phyloP scores from a whole-genome alignment of 805 yeast species.

The Saccharomycopsis schoenii region DNA sequence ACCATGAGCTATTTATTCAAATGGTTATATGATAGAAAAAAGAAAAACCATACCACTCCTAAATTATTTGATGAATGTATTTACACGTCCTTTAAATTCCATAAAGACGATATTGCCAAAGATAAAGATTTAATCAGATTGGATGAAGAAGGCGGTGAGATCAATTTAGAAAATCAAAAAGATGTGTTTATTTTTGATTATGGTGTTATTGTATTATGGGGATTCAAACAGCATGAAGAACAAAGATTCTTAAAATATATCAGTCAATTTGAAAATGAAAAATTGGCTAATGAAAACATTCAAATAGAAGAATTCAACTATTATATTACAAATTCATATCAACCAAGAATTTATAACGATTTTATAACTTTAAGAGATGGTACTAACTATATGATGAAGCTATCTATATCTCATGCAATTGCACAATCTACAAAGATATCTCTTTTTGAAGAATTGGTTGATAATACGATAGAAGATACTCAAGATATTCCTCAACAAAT shows the following conservation, averaged over 20 bases:
- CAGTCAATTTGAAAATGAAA: slow-evolving; percentile 87
- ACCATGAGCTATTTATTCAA: slow-evolving; percentile 77
- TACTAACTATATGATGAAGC: slow-evolving; percentile 78
- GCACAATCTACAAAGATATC: slow-evolving; percentile 95
- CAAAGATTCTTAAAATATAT: slow-evolving; percentile 69
- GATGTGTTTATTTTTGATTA: slow-evolving; percentile 89
- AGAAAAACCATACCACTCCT: slow-evolving; percentile 71
- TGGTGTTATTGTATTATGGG: slow-evolving; percentile 98
- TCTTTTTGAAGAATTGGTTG: slow-evolving; percentile 89
- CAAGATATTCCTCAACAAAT: slow-evolving; percentile 95
- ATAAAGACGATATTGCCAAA: slow-evolving; percentile 2
- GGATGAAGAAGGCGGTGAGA: slow-evolving; percentile 93
- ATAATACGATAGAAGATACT: slow-evolving; percentile 93
- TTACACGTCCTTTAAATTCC: slow-evolving; percentile 69
- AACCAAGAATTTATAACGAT: slow-evolving; percentile 92
- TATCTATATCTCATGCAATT: slow-evolving; percentile 90
- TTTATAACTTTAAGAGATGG: slow-evolving; percentile 90
- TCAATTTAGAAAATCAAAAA: slow-evolving; percentile 67
- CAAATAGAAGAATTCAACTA: slow-evolving; percentile 93
- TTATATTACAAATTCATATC: slow-evolving; percentile 87
- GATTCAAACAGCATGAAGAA: slow-evolving; percentile 80
- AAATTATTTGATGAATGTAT: slow-evolving; percentile 89
- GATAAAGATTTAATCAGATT: slow-evolving; percentile 47
- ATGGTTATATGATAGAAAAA: slow-evolving; percentile 60
- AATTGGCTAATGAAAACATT: slow-evolving; percentile 81